phyloP scores from a whole-genome alignment of 2,329 filamentous ascomycete species.

The Aspergillus fumigatiaffinis region DNA sequence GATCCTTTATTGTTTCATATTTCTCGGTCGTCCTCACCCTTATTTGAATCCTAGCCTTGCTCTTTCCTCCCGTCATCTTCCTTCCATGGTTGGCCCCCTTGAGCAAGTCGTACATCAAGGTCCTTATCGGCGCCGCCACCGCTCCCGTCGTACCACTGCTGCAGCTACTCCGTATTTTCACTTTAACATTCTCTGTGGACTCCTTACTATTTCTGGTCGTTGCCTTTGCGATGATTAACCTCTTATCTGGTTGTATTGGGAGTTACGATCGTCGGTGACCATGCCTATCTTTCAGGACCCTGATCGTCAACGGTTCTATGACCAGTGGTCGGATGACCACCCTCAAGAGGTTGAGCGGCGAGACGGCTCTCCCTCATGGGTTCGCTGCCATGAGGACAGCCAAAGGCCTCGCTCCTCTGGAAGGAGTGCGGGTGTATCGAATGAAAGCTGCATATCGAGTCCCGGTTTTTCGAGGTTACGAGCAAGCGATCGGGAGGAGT shows the following conservation, averaged over 20 bases:
- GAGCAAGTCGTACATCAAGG: not conserved
- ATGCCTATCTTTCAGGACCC: slow-evolving; percentile 36
- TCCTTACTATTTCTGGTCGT: not conserved
- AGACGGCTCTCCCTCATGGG: slow-evolving; percentile 9
- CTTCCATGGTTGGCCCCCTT: not conserved
- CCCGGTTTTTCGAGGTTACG: slow-evolving; percentile 18
- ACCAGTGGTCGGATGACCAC: slow-evolving; percentile 23
- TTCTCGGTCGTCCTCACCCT: slow-evolving; percentile 8
- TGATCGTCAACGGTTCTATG: slow-evolving; percentile 27
- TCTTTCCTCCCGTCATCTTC: slow-evolving; percentile 3
- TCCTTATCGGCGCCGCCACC: slow-evolving; percentile 9
- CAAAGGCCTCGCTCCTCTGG: slow-evolving; percentile 8
- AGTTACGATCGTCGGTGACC: slow-evolving; percentile 16
- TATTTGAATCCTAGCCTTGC: not conserved
- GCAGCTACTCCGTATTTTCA: not conserved
- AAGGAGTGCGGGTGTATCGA: slow-evolving; percentile 11
- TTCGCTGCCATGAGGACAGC: slow-evolving; percentile 9
- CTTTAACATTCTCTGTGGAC: not conserved
- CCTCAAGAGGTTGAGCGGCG: slow-evolving; percentile 8
- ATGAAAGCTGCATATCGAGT: slow-evolving; percentile 11
- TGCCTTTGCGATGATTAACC: slow-evolving; percentile 23
- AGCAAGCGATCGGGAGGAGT: slow-evolving; percentile 61
- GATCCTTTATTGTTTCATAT: slow-evolving; percentile 3
- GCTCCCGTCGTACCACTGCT: slow-evolving; percentile 2
- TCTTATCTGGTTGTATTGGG: slow-evolving; percentile 12